Evolutionary conservation across 257 asterid species (phyloP).

Genomic region (Nicotiana attenuata): DNA sequence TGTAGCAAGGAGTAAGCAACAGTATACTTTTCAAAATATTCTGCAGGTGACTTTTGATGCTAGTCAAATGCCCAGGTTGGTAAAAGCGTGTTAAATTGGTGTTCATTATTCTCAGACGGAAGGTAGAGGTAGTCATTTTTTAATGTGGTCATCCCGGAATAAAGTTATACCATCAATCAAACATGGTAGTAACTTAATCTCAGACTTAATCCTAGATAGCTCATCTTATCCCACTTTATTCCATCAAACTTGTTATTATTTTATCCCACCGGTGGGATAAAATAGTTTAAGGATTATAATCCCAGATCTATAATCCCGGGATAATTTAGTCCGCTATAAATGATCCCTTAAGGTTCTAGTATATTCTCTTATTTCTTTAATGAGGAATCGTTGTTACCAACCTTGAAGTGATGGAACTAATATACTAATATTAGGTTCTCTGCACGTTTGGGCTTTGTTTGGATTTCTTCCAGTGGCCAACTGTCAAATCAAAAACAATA

Average conservation of each 20-base stretch:
- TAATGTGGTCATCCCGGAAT: not conserved
- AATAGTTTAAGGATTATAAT: too few species aligned
- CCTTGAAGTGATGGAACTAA: not conserved
- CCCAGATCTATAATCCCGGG: not conserved
- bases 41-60: not conserved
- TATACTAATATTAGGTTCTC: not conserved
- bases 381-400: not conserved
- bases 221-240: too few species aligned
- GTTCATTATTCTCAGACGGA: not conserved
- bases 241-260: too few species aligned
- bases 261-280: too few species aligned
- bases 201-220: too few species aligned
- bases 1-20: constrained; percentile 18
- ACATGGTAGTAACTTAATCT: too few species aligned
- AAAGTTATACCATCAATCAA: too few species aligned
- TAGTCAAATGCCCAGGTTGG: not conserved
- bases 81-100: not conserved
- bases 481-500: too few species aligned
- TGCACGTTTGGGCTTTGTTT: constrained; percentile 9
- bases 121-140: not conserved
- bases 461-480: not conserved
- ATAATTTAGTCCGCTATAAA: too few species aligned
- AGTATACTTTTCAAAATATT: constrained; percentile 19
- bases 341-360: not conserved
- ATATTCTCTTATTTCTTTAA: not conserved